A percentile compares a stretch with the other conserved stretches of the same genome.
phyloP scores from a whole-genome alignment of 306 rosid species.

The Quercus aquifolioides region DNA sequence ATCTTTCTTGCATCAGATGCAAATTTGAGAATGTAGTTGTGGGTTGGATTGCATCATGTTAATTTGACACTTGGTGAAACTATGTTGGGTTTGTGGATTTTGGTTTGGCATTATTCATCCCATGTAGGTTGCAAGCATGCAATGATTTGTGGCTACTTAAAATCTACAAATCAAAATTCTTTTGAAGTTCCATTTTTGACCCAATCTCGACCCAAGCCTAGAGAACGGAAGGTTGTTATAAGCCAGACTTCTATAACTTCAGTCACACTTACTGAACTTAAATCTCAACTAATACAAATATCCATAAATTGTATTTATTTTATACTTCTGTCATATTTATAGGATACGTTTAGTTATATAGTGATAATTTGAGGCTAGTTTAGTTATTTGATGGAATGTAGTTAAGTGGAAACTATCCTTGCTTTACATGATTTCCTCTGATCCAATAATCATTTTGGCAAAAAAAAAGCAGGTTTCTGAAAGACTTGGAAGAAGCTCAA shows the following conservation, averaged over 20 bases:
- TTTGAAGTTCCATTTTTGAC: not conserved
- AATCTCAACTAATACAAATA: not conserved
- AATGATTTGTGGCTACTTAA: not conserved
- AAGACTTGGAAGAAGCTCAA: constrained; percentile 97
- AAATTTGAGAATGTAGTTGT: constrained; percentile 8
- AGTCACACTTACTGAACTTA: not conserved
- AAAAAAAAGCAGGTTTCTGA: constrained; percentile 63
- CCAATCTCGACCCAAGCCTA: not conserved
- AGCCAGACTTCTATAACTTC: not conserved
- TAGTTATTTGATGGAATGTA: constrained; percentile 18
- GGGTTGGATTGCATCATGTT: constrained; percentile 5
- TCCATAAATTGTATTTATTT: no score
- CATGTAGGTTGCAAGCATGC: not conserved
- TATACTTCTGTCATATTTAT: not conserved
- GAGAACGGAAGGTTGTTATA: not conserved
- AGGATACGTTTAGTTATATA: not conserved
- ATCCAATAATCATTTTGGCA: constrained; percentile 11
- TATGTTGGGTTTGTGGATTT: not conserved
- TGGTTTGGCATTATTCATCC: not conserved
- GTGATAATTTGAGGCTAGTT: constrained; percentile 11
- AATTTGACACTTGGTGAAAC: not conserved
- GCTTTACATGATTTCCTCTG: not conserved
- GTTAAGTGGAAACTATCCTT: constrained; percentile 1
- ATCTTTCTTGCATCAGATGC: constrained; percentile 15
- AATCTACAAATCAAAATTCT: not conserved